These are phyloP conservation scores for Exidia glandulosa DNA, from an alignment of 768 basidiomycete species.

Conservation along the genomic window DNA sequence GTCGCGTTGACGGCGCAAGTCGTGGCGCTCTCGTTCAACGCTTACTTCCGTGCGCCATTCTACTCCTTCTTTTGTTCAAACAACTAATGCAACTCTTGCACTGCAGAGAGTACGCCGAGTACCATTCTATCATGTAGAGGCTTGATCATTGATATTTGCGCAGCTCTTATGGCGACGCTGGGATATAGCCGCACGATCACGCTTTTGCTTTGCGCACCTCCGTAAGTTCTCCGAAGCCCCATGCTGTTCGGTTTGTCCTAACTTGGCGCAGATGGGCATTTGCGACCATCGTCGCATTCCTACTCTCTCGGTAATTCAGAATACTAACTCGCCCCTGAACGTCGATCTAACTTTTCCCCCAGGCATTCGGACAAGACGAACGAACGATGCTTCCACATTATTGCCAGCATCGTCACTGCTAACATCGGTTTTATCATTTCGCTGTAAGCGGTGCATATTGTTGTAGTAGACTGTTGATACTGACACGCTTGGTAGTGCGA, in stretches of 20 bases:
- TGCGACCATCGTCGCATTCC: constrained; percentile 45
- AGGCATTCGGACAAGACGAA: constrained; percentile 61
- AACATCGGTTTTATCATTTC: constrained; percentile 60
- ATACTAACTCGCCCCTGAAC: constrained; percentile 1
- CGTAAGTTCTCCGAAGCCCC: constrained; percentile 25
- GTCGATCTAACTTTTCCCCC: neutral
- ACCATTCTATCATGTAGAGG: neutral
- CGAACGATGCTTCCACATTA: constrained; percentile 65
- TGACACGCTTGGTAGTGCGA: constrained; percentile 31
- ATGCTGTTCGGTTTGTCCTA: neutral
- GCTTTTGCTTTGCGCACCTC: constrained; percentile 62
- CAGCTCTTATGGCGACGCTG: constrained; percentile 55
- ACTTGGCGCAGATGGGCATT: constrained; percentile 33
- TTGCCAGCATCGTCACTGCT: constrained; percentile 40
- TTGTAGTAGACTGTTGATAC: constrained; percentile 39
- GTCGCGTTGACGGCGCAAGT: constrained; percentile 47
- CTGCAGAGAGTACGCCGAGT: constrained; percentile 4
- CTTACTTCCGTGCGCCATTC: constrained; percentile 42
- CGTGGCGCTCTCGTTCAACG: constrained; percentile 62
- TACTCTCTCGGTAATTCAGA: constrained; percentile 32
- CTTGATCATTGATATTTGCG: neutral
- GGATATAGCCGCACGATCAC: constrained; percentile 55
- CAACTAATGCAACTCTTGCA: neutral
- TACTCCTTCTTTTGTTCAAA: neutral
- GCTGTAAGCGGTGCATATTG: constrained; percentile 15